Evolutionary conservation across 2,329 filamentous ascomycete genomes (phyloP), one percentile per base, ranked within the genome.

Genomic region (Sordariomycetes sp.): DNA sequence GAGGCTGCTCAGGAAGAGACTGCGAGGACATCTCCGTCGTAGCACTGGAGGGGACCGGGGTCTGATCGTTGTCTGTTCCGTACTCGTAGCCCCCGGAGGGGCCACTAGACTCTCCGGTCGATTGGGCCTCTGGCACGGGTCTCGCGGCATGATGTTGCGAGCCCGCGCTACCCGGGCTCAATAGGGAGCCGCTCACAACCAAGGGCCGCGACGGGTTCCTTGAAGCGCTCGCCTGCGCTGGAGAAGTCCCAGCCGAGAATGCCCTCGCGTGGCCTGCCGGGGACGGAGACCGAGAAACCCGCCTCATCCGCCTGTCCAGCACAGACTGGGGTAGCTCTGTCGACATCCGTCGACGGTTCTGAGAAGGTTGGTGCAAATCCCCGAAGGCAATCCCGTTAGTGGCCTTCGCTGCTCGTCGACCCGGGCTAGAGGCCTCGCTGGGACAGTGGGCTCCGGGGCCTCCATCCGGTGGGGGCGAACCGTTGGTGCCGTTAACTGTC

Each of bases 211-310:
- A 65, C 22, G 63, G 60, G 42, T 65, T 64, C 36, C 65, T 72
- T 57, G 72, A 69, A 24, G 53, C 34, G 63, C 51, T 50, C n/a
- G 64, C 62, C n/a, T 74, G 62, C 2, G 72, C 67, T 1, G 73
- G 70, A 48, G 68, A 68, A 24, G 68, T 72, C 3, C 70, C 73
- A 0, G 69, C 63, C 0, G 76, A 75, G 35, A 72, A 71, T 1
- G 72, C 71, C 53, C 77, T 73, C 51, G 69, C 66, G 59, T 80
- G 78, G 3, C 78, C 76, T 1, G 79, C 66, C 0, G 80, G 79
- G 3, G 80, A 83, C 13, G 78, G 79, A 5, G 80, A 82, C 15
- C 78, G 72, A 2, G 79, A 81, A 2, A 74, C 74, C 42, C 77
- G 72, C 62, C 73, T 74, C 66, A 80, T 79, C 45, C 77, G 69